Evolutionary conservation across 805 yeast genomes (phyloP), one percentile per base, ranked within the genome.

Genomic region (Wickerhamomyces mucosus): DNA sequence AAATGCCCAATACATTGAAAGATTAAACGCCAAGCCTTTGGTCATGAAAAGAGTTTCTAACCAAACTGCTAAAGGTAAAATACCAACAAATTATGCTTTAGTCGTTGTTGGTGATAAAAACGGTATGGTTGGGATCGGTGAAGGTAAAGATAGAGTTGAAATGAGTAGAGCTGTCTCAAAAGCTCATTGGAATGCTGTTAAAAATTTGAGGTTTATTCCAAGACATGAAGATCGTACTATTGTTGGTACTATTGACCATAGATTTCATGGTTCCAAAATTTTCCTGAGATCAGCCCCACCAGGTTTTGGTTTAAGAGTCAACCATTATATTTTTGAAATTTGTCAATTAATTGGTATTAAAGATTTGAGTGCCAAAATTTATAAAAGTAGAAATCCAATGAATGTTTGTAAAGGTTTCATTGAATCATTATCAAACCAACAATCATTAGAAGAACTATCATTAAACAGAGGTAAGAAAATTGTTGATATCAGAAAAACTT

Each of bases 111-210:
- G 98, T 29, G 95, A 92, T 58, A 71, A 77, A 34, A 81, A 83
- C 42, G 98, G 98, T 41, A 81, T 85, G 79, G 67, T 92, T 37
- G 97, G 97, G 22, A 64, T 88, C 29, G 98, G 97, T 30, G 94
- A 86, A 56, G 98, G 97, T 40, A 84, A 83, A 51, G 89, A 92
- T 39, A 67, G 85, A 43, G 77, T 72, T 34, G 84, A 79, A 37
- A 71, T 79, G 61, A 62, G 79, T 31, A 69, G 70, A 33, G 95
- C 97, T 3, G 69, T 78, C 21, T 61, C 71, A 25, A 82, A 84
- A 53, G 95, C 97, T 5, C 85, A 78, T 56, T 83, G 95, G 94
- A 79, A 82, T 50, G 96, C 97, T 2, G 80, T 88, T 33, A 83
- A 85, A 57, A 84, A 85, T 55, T 64, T 92, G 51, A 69, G 70